phyloP scores from a whole-genome alignment of 306 rosid genomes.

The Cucumis melo region DNA sequence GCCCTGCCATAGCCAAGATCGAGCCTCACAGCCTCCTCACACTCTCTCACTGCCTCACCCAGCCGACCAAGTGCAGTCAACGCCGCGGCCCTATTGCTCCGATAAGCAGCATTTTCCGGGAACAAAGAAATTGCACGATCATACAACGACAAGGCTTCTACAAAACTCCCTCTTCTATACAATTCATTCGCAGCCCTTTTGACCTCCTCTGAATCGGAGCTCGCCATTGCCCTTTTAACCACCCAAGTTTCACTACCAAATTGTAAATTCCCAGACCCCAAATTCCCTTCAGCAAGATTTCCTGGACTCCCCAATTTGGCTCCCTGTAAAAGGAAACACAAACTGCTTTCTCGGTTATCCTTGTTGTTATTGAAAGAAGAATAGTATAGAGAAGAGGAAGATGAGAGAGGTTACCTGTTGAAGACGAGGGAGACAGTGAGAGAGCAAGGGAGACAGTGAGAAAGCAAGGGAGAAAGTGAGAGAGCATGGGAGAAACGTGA shows the following conservation, averaged over 20 bases:
- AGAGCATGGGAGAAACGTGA: no score
- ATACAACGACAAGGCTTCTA: slow-evolving; percentile 70
- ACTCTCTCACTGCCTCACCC: slow-evolving; percentile 62
- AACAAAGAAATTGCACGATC: slow-evolving; percentile 56
- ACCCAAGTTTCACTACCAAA: slow-evolving; percentile 12
- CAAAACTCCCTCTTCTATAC: slow-evolving; percentile 41
- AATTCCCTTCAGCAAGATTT: slow-evolving; percentile 9
- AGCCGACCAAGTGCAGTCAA: slow-evolving; percentile 69
- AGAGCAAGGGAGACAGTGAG: no score
- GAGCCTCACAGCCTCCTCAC: slow-evolving; percentile 76
- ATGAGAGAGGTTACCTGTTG: no score
- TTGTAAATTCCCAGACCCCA: slow-evolving; percentile 11
- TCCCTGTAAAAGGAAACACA: not conserved
- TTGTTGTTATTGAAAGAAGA: not conserved
- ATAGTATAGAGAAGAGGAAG: not conserved
- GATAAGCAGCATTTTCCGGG: slow-evolving; percentile 57
- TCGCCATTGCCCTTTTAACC: slow-evolving; percentile 26
- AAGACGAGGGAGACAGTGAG: no score
- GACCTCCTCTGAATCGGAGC: slow-evolving; percentile 63
- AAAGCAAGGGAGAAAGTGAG: no score
- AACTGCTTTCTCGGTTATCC: not conserved
- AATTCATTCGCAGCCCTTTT: slow-evolving; percentile 57
- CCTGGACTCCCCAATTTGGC: slow-evolving; percentile 18
- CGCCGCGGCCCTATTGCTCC: slow-evolving; percentile 80
- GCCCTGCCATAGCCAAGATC: no score